Percentiles rank a stretch among this genome's conserved stretches.
Evolutionary conservation across 768 basidiomycete genomes (phyloP).

Genomic region (Pleurotus djamor): DNA sequence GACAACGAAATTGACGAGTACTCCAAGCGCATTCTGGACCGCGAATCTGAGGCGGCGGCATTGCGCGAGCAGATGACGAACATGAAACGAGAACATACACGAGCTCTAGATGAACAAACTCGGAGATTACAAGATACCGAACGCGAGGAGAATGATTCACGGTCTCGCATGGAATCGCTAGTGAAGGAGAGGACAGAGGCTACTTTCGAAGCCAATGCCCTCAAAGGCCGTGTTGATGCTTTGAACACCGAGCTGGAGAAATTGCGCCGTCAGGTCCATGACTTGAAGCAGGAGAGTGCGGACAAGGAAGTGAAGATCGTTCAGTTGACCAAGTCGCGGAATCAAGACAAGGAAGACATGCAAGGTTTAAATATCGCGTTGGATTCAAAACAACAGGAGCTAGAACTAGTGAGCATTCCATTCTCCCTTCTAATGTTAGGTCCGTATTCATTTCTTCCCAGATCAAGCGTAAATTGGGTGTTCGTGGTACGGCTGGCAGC

Average conservation of each 20-base stretch:
- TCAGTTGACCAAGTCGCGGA: conserved; percentile 65
- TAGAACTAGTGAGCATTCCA: conserved; percentile 69
- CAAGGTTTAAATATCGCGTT: conserved; percentile 87
- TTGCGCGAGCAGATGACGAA: conserved; percentile 53
- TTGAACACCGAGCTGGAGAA: conserved; percentile 60
- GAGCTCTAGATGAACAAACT: conserved; percentile 44
- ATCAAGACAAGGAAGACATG: conserved; percentile 73
- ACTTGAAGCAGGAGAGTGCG: conserved; percentile 78
- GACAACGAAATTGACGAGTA: conserved; percentile 53
- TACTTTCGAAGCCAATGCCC: conserved; percentile 46
- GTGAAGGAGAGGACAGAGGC: conserved; percentile 53
- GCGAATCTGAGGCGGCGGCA: conserved; percentile 50
- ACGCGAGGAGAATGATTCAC: conserved; percentile 43
- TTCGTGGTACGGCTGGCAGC: conserved; percentile 52
- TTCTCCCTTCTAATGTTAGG: not conserved
- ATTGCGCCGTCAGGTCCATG: conserved; percentile 61
- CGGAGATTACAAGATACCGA: conserved; percentile 44
- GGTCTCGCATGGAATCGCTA: conserved; percentile 44
- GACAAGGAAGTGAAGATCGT: conserved; percentile 80
- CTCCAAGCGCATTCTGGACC: conserved; percentile 40
- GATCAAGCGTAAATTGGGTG: conserved; percentile 64
- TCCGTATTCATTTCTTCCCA: conserved; percentile 19
- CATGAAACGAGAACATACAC: conserved; percentile 54
- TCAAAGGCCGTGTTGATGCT: conserved; percentile 45
- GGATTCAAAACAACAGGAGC: conserved; percentile 92